phyloP scores from a whole-genome alignment of 768 basidiomycete species.

The Clathrus columnatus region DNA sequence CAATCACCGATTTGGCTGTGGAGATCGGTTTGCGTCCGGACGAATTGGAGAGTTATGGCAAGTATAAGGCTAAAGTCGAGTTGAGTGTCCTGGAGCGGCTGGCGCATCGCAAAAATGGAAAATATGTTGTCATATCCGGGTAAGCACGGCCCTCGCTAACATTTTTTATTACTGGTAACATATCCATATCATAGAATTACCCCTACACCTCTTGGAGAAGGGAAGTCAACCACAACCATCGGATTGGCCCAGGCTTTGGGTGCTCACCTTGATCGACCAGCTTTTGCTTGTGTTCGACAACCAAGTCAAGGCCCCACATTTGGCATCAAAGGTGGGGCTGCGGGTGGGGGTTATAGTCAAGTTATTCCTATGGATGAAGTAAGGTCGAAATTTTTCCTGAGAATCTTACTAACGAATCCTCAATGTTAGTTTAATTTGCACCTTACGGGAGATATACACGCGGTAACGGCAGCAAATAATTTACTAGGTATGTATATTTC shows the following conservation, averaged over 20 bases:
- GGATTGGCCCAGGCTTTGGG: constrained; percentile 95
- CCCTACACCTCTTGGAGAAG: constrained; percentile 94
- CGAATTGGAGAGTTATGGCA: constrained; percentile 90
- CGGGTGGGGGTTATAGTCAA: constrained; percentile 96
- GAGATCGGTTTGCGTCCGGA: constrained; percentile 83
- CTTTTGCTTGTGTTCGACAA: constrained; percentile 95
- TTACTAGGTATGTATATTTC: constrained; percentile 53
- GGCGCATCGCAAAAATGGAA: constrained; percentile 78
- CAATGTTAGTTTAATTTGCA: constrained; percentile 79
- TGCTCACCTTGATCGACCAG: constrained; percentile 84
- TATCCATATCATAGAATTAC: constrained; percentile 55
- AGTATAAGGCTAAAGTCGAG: constrained; percentile 96
- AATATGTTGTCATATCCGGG: constrained; percentile 95
- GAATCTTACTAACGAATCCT: constrained; percentile 2
- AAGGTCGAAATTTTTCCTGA: constrained; percentile 5
- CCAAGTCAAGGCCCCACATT: constrained; percentile 98
- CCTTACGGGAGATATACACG: constrained; percentile 95
- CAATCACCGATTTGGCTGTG: constrained; percentile 67
- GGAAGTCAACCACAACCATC: constrained; percentile 96
- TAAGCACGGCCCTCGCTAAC: constrained; percentile 24
- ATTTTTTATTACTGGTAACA: background rate
- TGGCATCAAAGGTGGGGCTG: constrained; percentile 98
- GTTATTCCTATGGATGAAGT: constrained; percentile 99
- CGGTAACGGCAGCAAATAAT: constrained; percentile 96
- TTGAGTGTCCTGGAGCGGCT: constrained; percentile 80